Conservation (phyloP, 805 yeast genomes). For the Cyberlindnera petersonii region DNA sequence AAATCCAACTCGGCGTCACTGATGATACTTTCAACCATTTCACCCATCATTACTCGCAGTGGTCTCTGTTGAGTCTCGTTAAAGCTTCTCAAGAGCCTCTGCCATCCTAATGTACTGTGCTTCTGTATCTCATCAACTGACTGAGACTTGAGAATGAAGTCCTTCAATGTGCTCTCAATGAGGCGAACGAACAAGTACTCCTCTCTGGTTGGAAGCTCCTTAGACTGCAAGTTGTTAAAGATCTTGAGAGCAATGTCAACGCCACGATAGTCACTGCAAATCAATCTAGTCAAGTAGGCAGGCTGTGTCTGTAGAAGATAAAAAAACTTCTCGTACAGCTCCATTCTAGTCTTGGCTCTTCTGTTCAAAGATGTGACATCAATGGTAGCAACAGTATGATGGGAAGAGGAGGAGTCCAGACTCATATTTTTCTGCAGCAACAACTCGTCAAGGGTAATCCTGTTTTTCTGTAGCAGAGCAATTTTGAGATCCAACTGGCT, state of each 20-base stretch:
- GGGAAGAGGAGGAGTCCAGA: constrained; percentile 4
- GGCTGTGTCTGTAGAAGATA: constrained; percentile 85
- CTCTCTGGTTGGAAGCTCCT: constrained; percentile 28
- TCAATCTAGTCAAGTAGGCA: constrained; percentile 57
- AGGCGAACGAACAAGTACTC: constrained; percentile 24
- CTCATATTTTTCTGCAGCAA: constrained; percentile 37
- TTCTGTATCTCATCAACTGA: constrained; percentile 25
- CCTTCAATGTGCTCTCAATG: constrained; percentile 30
- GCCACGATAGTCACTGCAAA: constrained; percentile 33
- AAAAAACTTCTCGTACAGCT: constrained; percentile 71
- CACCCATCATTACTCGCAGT: constrained; percentile 33
- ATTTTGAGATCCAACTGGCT: constrained; percentile 76
- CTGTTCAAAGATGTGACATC: constrained; percentile 29
- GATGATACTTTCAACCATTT: constrained; percentile 35
- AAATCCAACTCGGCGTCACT: constrained; percentile 46
- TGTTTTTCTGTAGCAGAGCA: constrained; percentile 72
- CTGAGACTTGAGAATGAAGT: constrained; percentile 32
- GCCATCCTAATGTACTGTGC: constrained; percentile 35
- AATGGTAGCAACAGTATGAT: constrained; percentile 13
- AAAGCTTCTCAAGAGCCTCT: constrained; percentile 37
- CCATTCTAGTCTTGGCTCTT: constrained; percentile 47
- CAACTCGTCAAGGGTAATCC: constrained; percentile 72
- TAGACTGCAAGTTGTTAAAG: constrained; percentile 23
- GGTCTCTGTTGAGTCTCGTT: constrained; percentile 35
- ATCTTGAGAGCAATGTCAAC: constrained; percentile 27